Evolutionary conservation across 2,329 filamentous ascomycete species (phyloP), one percentile per base, ranked within the genome.

Genomic region (Neoarthrinium moseri): DNA sequence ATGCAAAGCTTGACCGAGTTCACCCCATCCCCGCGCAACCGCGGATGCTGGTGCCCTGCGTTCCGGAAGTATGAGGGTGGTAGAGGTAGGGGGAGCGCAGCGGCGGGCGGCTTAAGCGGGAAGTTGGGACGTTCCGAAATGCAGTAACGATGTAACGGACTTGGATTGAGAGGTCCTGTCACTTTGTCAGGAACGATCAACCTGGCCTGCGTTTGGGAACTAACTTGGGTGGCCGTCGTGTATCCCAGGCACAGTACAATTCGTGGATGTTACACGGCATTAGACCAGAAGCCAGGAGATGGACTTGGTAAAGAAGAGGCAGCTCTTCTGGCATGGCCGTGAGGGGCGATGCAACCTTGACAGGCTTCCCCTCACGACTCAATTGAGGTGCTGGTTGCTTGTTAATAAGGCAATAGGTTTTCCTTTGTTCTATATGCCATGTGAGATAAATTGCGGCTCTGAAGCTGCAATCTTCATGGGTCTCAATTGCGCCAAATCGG

Each of bases 21-120:
- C 18, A 20, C 33, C 35, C 17, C n/a, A 23, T 18, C 18, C 35
- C 10, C 18, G 4, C 18, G 15, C 7, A 20, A 15, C 36, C 36
- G 36, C 36, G 36, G 36, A 39, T 39, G 36, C 24, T 22, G 10
- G 17, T 18, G 20, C 36, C 36, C 23, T 39, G 20, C 8, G n/a
- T 23, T 18, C 36, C 18, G 21, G 22, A 35, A 17, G n/a, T 7
- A 17, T 24, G 18, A 23, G 21, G 36, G 23, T 15, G 13, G 15
- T 23, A 23, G 23, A 26, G 18, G 20, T 15, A 18, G 23, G 36
- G 36, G 23, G 20, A 39, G 21, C 15, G 12, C 36, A 22, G 36
- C 36, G 36, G 36, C 36, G 20, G 17, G 36, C 36, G 36, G 36
- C 36, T 26, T 18, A 39, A 39, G 36, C 36, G 23, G 36, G 36